Evolutionary conservation across 495 filamentous ascomycete species (phyloP).

Genomic region (Friedmanniomyces simplex): DNA sequence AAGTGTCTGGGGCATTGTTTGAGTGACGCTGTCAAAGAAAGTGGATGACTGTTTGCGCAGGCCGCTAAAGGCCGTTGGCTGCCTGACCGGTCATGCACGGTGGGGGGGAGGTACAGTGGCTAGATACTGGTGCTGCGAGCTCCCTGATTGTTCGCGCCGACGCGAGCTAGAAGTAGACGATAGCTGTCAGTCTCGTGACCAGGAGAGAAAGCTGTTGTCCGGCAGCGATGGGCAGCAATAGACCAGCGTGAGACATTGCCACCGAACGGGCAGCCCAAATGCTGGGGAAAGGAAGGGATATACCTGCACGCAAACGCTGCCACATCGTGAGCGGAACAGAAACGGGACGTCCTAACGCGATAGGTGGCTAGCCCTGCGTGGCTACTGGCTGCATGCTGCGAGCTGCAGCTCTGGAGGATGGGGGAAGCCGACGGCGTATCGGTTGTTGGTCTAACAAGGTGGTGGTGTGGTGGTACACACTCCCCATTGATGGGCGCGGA

Average conservation of each 20-base stretch:
- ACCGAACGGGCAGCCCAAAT: conserved; percentile 11
- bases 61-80: conserved; percentile 6
- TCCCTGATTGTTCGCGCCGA: background rate
- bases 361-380: conserved; percentile 4
- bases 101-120: conserved; percentile 3
- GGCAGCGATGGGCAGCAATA: conserved; percentile 10
- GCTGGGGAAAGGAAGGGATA: conserved; percentile 17
- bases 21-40: conserved; percentile 10
- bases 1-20: no score
- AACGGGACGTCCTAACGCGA: conserved; percentile 4
- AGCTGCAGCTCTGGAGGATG: conserved; percentile 12
- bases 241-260: background rate
- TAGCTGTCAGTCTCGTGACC: background rate
- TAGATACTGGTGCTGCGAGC: background rate
- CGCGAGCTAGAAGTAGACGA: background rate
- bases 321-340: background rate
- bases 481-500: background rate
- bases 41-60: conserved; percentile 19
- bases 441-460: background rate
- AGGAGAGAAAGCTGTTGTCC: background rate
- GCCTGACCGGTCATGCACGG: conserved; percentile 18
- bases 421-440: conserved; percentile 2
- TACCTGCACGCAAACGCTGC: background rate
- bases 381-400: background rate
- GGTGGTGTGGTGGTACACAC: conserved; percentile 6